Conservation (phyloP, 192 early-diverging fungal genomes). For the Entrophospora sp. region DNA sequence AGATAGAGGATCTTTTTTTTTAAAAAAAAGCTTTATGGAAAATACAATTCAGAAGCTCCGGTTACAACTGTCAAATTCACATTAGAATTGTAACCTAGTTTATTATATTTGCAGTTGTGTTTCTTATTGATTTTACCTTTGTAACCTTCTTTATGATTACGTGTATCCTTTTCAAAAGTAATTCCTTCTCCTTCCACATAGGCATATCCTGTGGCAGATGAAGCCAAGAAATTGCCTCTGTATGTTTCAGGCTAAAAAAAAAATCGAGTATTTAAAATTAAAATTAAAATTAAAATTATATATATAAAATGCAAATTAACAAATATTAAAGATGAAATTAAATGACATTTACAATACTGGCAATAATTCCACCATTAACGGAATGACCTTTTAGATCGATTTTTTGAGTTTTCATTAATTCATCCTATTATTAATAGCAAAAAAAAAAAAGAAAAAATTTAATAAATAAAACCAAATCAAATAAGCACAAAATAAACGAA, state of each 20-base stretch:
- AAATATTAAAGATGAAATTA: background rate
- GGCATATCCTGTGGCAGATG: conserved; percentile 1
- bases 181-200: conserved; percentile 1
- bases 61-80: conserved; percentile 1
- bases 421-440: background rate
- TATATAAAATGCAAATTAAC: background rate
- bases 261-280: background rate
- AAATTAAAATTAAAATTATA: background rate
- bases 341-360: background rate
- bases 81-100: background rate
- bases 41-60: conserved; percentile 14
- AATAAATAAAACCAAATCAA: background rate
- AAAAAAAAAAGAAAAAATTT: background rate
- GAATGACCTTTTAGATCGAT: background rate
- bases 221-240: background rate
- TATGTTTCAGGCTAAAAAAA: conserved; percentile 8
- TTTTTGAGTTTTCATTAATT: conserved; percentile 7
- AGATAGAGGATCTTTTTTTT: too few species aligned
- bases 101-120: background rate
- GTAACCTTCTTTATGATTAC: conserved; percentile 7
- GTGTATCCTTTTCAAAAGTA: background rate
- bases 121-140: background rate
- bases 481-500: background rate
- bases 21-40: too few species aligned
- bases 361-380: conserved; percentile 14